These are phyloP conservation scores for Alternaria incomplexa DNA, from an alignment of 2,329 filamentous ascomycete genomes.

Conservation along the genomic window DNA sequence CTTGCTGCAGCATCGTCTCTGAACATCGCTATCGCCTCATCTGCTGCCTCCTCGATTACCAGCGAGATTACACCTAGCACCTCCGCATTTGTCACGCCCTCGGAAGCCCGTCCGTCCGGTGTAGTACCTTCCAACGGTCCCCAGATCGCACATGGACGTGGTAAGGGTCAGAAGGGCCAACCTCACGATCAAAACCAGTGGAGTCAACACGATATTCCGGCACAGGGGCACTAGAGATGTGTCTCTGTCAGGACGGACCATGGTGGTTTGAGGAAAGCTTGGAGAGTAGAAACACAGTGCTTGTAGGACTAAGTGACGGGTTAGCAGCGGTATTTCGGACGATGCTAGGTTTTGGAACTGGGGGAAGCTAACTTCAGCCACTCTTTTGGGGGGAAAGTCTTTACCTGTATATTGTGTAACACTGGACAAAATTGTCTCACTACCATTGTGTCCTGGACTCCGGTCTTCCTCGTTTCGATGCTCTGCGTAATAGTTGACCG, in stretches of 20 bases:
- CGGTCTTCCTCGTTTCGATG: background rate
- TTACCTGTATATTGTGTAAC: constrained; percentile 19
- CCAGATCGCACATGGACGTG: constrained; percentile 1
- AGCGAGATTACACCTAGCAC: background rate
- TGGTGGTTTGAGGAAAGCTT: constrained; percentile 6
- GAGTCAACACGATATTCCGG: background rate
- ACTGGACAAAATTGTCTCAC: background rate
- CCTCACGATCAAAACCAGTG: background rate
- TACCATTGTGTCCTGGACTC: background rate
- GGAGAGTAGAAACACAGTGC: background rate
- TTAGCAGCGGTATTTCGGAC: background rate
- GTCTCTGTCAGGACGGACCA: background rate
- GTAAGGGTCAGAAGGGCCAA: background rate
- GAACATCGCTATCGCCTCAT: background rate
- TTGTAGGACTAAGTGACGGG: background rate
- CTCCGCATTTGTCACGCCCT: background rate
- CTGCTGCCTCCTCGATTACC: background rate
- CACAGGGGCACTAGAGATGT: background rate
- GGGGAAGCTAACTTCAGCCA: constrained; percentile 19
- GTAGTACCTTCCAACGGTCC: background rate
- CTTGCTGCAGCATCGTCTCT: background rate
- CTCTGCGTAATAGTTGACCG: background rate
- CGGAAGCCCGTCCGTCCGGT: background rate
- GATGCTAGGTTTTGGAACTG: background rate
- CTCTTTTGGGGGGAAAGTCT: constrained; percentile 19